phyloP scores from a whole-genome alignment of 371 early-diverging fungal genomes.

The Catenaria anguillulae region DNA sequence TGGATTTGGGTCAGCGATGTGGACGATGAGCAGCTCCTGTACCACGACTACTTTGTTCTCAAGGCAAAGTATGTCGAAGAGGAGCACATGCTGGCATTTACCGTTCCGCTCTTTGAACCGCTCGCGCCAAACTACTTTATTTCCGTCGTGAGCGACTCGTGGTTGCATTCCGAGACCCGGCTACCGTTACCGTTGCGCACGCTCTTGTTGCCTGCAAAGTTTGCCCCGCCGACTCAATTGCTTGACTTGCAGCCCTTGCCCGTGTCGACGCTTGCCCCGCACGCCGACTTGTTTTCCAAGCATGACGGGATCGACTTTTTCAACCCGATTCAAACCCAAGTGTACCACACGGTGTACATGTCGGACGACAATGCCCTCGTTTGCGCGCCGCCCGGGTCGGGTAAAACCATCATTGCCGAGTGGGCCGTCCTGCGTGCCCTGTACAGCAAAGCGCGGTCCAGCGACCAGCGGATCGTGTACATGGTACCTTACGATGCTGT shows the following conservation, averaged over 20 bases:
- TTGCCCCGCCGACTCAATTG: conserved; percentile 84
- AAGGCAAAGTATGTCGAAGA: conserved; percentile 53
- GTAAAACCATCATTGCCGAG: conserved; percentile 95
- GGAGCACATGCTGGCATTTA: conserved; percentile 64
- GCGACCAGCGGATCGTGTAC: conserved; percentile 58
- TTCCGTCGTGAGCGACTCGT: conserved; percentile 77
- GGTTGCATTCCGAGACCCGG: conserved; percentile 80
- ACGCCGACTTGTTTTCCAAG: conserved; percentile 47
- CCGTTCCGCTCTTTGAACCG: conserved; percentile 84
- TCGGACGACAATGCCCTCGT: conserved; percentile 85
- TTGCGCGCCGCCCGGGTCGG: conserved; percentile 92
- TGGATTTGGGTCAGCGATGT: conserved; percentile 90
- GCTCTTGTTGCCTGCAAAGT: conserved; percentile 78
- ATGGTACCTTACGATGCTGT: conserved; percentile 84
- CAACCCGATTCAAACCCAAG: conserved; percentile 95
- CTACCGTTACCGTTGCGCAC: conserved; percentile 85
- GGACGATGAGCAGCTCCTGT: conserved; percentile 74
- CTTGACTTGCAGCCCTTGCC: conserved; percentile 83
- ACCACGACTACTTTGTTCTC: conserved; percentile 74
- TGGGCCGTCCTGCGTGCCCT: conserved; percentile 49
- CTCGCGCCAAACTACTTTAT: conserved; percentile 93
- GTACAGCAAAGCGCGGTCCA: conserved; percentile 15
- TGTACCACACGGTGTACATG: conserved; percentile 79
- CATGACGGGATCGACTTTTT: conserved; percentile 52
- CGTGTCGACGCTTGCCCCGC: conserved; percentile 59